phyloP scores from a whole-genome alignment of 257 asterid genomes.

The Pogostemon cablin region DNA sequence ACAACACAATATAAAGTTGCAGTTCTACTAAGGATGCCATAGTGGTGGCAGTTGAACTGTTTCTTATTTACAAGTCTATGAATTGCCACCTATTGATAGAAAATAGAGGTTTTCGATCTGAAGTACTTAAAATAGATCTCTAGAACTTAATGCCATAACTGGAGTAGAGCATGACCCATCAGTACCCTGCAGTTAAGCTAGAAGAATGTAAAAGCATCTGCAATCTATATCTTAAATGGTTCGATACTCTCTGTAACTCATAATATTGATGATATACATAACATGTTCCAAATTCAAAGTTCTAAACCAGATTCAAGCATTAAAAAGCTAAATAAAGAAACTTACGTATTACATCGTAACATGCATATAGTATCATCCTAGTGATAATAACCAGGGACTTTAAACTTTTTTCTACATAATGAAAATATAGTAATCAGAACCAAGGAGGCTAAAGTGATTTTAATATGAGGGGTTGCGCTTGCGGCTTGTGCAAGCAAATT shows the following conservation, averaged over 20 bases:
- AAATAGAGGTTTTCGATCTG: background rate
- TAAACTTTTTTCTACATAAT: background rate
- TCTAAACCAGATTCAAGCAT: slow-evolving; percentile 1
- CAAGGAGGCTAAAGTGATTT: slow-evolving; percentile 13
- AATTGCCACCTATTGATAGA: background rate
- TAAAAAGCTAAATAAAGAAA: background rate
- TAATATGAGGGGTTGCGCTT: background rate
- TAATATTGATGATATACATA: background rate
- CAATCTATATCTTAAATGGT: background rate
- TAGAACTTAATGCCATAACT: background rate
- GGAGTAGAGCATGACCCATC: slow-evolving; percentile 12
- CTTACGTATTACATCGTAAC: background rate
- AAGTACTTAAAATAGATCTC: slow-evolving; percentile 8
- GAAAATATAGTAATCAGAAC: slow-evolving; percentile 28
- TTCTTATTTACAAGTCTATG: slow-evolving; percentile 15
- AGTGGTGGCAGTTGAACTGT: background rate
- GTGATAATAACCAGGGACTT: background rate
- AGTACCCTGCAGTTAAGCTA: background rate
- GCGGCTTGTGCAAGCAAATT: slow-evolving; percentile 18
- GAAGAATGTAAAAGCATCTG: background rate
- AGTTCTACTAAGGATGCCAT: slow-evolving; percentile 15
- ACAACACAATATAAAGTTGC: background rate
- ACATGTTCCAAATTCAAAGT: background rate
- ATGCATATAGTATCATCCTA: background rate
- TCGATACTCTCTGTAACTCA: background rate